Evolutionary conservation across 768 basidiomycete species (phyloP), one percentile per base, ranked within the genome.

Genomic region (Chalciporus sphaerocephalus): DNA sequence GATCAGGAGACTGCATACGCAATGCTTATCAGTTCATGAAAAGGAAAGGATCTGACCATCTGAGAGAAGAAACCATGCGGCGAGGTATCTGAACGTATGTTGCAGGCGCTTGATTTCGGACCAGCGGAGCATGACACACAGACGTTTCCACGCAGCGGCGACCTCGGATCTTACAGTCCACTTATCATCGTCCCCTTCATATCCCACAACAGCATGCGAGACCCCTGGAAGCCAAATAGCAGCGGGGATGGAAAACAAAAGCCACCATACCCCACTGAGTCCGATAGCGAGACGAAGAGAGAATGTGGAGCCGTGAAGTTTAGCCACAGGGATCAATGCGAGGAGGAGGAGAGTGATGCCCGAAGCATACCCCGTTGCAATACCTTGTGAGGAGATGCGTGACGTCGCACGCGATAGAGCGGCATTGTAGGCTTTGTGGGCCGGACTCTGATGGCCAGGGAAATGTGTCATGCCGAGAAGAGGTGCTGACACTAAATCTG

Each of bases 61-160:
- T 1, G 88, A 91, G 18, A 98, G 78, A 11, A 98, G 74, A 62
- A 96, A 94, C 93, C 94, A 97, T 0, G 95, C 92, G 5, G 83
- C 78, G 34, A 97, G 82, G 56, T 91, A 97, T 53, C 77, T 77
- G 72, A 94, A 98, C 1, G 93, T 92, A 57, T 92, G 85, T 23
- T 77, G 75, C 13, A 97, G 71, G 42, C 77, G 76, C 61, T 76
- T 77, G 32, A 94, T 80, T 59, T 95, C 84, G 7, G 67, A 69
- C 74, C 80, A 83, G 1, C 71, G 72, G 17, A 97, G 70, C 86
- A 92, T 92, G 24, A 68, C 71, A 0, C 79, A 82, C 0, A 98
- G 73, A 18, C 85, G 69, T 42, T 70, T 74, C 94, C 94, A 97
- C 0, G 90, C 87, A 5, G 68, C 71, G 1, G 60, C 53, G 17